A percentile compares a stretch with the other conserved stretches of the same genome.
Conservation (phyloP, 768 basidiomycete genomes). For the Suillus americanus region DNA sequence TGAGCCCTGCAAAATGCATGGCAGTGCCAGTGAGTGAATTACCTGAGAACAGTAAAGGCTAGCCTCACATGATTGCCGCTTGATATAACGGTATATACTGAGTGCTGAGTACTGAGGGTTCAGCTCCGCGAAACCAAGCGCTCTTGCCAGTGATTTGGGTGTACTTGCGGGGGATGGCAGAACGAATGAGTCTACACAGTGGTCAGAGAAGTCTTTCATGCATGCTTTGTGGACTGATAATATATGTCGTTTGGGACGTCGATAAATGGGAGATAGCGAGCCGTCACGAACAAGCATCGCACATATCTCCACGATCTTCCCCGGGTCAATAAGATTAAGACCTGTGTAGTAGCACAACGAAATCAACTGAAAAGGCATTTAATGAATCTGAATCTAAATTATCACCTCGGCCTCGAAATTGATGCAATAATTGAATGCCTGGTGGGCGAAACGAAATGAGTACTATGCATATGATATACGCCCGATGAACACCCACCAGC, state of each 20-base stretch:
- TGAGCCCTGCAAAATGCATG: conserved; percentile 3
- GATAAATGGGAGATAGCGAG: background rate
- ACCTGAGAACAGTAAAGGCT: background rate
- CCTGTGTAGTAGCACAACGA: background rate
- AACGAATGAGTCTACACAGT: background rate
- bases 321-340: background rate
- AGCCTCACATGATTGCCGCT: conserved; percentile 2
- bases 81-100: background rate
- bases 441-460: background rate
- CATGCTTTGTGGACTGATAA: background rate
- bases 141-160: background rate
- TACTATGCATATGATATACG: background rate
- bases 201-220: background rate
- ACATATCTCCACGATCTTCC: background rate
- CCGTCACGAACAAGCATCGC: background rate
- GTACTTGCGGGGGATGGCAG: background rate
- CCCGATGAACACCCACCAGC: background rate
- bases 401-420: background rate
- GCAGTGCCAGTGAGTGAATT: background rate
- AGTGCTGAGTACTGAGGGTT: background rate
- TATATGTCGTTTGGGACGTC: background rate
- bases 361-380: background rate
- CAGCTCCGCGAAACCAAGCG: background rate
- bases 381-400: background rate
- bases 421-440: background rate